phyloP scores from a whole-genome alignment of 768 basidiomycete species.

The Inosperma sp. region DNA sequence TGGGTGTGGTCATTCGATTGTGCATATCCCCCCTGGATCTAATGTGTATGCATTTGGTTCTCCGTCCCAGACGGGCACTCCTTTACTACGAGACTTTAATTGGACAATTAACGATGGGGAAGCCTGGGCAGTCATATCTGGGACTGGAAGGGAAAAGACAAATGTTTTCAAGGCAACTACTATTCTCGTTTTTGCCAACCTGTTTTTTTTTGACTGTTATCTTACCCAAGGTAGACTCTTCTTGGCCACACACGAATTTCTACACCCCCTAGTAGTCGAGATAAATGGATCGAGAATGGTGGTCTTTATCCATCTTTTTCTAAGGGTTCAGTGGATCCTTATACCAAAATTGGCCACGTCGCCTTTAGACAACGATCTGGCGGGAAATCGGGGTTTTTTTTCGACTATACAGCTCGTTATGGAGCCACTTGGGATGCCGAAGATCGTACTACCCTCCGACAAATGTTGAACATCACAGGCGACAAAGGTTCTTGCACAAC shows the following conservation, averaged over 20 bases:
- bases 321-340: slow-evolving; percentile 40
- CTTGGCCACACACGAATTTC: slow-evolving; percentile 67
- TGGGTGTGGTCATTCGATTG: slow-evolving; percentile 7
- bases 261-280: slow-evolving; percentile 50
- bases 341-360: slow-evolving; percentile 49
- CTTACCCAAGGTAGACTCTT: slow-evolving; percentile 44
- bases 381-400: slow-evolving; percentile 66
- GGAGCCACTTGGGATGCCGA: slow-evolving; percentile 86
- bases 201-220: not conserved
- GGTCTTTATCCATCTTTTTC: slow-evolving; percentile 79
- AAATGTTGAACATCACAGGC: slow-evolving; percentile 13
- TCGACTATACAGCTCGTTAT: slow-evolving; percentile 91
- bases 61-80: slow-evolving; percentile 37
- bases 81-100: slow-evolving; percentile 48
- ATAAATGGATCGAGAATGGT: slow-evolving; percentile 22
- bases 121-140: slow-evolving; percentile 72
- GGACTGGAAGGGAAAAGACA: slow-evolving; percentile 53
- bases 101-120: slow-evolving; percentile 62
- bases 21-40: slow-evolving; percentile 25
- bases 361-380: slow-evolving; percentile 60
- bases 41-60: slow-evolving; percentile 60
- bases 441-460: slow-evolving; percentile 32
- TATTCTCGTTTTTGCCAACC: not conserved
- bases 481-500: slow-evolving; percentile 5
- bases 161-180: slow-evolving; percentile 64